phyloP scores from a whole-genome alignment of 2,329 filamentous ascomycete species.

The Coniochaeta prunicola region DNA sequence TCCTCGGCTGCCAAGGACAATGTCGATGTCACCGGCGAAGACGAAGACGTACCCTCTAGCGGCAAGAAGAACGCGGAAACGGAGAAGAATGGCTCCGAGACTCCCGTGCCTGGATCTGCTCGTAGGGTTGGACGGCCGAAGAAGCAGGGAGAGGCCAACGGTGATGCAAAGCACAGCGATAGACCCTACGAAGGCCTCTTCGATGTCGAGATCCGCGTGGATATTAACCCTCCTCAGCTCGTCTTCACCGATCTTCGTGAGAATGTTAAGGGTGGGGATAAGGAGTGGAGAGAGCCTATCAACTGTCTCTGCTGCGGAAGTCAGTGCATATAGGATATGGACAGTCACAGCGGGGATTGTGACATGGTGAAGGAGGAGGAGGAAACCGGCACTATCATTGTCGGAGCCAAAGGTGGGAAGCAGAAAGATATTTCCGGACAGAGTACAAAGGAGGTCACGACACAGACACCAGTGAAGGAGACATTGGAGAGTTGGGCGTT shows the following conservation, averaged over 20 bases:
- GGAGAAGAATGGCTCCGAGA: constrained; percentile 8
- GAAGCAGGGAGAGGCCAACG: constrained; percentile 8
- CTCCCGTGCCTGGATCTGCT: constrained; percentile 10
- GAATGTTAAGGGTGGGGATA: constrained; percentile 38
- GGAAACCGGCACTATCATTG: not conserved
- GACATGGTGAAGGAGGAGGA: not conserved
- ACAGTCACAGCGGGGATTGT: not conserved
- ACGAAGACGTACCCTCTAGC: constrained; percentile 14
- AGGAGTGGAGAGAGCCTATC: constrained; percentile 44
- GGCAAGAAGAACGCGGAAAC: constrained; percentile 13
- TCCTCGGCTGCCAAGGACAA: constrained; percentile 24
- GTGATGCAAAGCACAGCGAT: constrained; percentile 3
- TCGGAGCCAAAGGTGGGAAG: not conserved
- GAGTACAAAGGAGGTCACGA: not conserved
- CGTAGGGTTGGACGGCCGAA: constrained; percentile 18
- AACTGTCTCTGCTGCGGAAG: constrained; percentile 42
- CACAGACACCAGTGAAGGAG: not conserved
- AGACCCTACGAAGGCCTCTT: constrained; percentile 47
- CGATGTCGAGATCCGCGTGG: constrained; percentile 39
- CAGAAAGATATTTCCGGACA: not conserved
- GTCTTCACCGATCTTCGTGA: constrained; percentile 45
- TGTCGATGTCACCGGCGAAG: constrained; percentile 3
- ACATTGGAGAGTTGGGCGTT: not conserved
- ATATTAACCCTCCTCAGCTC: constrained; percentile 38
- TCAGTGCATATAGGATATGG: constrained; percentile 31